Base-by-base conservation (phyloP, 495 filamentous ascomycete species). In the Xylaria palmicola region DNA sequence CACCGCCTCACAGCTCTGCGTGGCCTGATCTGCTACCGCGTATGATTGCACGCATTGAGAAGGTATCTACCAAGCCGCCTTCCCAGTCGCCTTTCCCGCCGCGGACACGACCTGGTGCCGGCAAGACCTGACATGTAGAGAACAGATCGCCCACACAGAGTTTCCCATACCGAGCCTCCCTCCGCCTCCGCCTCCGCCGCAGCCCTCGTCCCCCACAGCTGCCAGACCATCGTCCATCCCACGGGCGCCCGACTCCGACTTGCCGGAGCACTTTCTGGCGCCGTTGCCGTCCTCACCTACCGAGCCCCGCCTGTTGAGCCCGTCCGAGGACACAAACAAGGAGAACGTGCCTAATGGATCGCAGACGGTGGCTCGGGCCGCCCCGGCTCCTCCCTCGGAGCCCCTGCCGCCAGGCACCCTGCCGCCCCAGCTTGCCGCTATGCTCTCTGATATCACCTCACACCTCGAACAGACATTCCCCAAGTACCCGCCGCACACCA, bases 401-500 rank as follows among this genome's bases (percentile, higher is more conserved):
- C 63, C 67, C 32, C 63, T 71, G n/a, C 56, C 65, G 12, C 66
- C 70, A 3, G 72, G 74, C 37, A 56, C 76, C 5, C 79, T 96
- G 13, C 90, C 90, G 9, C 78, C 82, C 3, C 85, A 85, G 45
- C 80, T 91, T 40, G 73, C 82, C 40, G 75, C 81, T 26, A 83
- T 90, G 44, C 78, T 94, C 55, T 67, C 74, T 45, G 86, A 85
- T 27, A 90, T 94, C 49, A 85, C 81, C 24, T 81, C 77, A 4
- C 87, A 84, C n/a, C 79, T 98, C 41, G 79, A 75, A 37, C 77
- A 77, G 3, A 82, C 83, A 62, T 98, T 98, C 75, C 37, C 81
- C 27, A 75, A 78, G 0, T 84, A 90, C 60, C 94, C 94, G 1
- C 94, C 94, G 0, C 92, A 98, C 70, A 98, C 94, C 0, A 81